Evolutionary conservation across 2,329 filamentous ascomycete genomes (phyloP), one percentile per base, ranked within the genome.

Genomic region (Aspergillus neoniger): DNA sequence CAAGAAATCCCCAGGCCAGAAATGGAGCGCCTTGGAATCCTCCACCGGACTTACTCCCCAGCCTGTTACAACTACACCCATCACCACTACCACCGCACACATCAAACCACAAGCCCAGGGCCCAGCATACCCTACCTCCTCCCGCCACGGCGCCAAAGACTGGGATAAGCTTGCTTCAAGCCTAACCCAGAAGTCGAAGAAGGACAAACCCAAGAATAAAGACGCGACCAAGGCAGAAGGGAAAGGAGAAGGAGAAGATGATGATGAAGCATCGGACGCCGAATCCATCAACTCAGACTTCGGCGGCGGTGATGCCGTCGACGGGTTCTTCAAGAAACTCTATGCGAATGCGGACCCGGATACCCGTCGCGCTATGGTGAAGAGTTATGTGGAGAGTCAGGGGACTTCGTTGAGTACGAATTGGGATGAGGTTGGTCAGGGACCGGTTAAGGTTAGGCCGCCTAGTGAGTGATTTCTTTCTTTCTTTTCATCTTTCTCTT

Each of bases 301-400:
- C 28, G 80, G 81, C 5, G 62, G 78, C 21, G 84, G 82, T 1
- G 86, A 89, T 61, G 86, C 89, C 28, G 87, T 92, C 8, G 90
- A 96, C 69, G 73, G 76, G 10, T 98, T 97, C 79, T 99, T 99
- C 82, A 95, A 96, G 82, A 88, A 90, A 70, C 81, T 99, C 1
- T 98, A 94, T 79, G 87, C 89, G 64, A 82, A 81, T 38, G 88
- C 91, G 0, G 87, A 89, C 52, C 86, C 88, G 0, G 94, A 99
- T 68, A 91, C 91, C 60, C 87, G 88, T 72, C 87, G 92, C 2
- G 95, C 95, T 8, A 99, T 99, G 95, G 91, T 96, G 87, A 99
- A 99, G 85, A 96, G 91, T 72, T 98, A 91, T 71, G 83, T 87
- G 14, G 94, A 99, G 82, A 97, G 93, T 76, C 95, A 96, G 68